Percentiles rank a stretch among this genome's conserved stretches.
phyloP scores from a whole-genome alignment of 768 basidiomycete species.

The Trichaptum fuscoviolaceum region DNA sequence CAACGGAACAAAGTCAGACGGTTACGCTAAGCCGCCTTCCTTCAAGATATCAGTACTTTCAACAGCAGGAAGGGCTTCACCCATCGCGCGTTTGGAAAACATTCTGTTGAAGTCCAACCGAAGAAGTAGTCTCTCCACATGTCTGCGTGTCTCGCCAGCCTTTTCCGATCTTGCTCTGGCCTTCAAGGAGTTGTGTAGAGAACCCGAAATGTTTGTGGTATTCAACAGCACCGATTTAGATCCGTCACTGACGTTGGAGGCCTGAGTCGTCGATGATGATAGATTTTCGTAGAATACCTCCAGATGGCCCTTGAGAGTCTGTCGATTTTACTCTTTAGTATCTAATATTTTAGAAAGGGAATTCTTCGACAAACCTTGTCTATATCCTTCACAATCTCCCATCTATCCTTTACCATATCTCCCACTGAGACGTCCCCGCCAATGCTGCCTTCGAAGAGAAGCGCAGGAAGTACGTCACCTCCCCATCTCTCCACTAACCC shows the following conservation, averaged over 20 bases:
- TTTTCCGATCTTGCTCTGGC: constrained; percentile 51
- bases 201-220: constrained; percentile 38
- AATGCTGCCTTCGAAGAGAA: constrained; percentile 77
- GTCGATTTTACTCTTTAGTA: constrained; percentile 9
- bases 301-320: constrained; percentile 66
- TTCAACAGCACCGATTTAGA: constrained; percentile 69
- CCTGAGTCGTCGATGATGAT: constrained; percentile 69
- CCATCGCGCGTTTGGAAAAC: constrained; percentile 45
- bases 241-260: constrained; percentile 54
- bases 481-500: constrained; percentile 90
- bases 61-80: constrained; percentile 14
- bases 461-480: constrained; percentile 80
- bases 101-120: constrained; percentile 82
- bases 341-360: background rate
- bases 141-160: constrained; percentile 66
- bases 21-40: constrained; percentile 33
- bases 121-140: constrained; percentile 76
- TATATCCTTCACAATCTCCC: constrained; percentile 64
- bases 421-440: constrained; percentile 59
- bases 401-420: constrained; percentile 65
- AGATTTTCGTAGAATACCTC: constrained; percentile 79
- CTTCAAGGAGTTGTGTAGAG: constrained; percentile 46
- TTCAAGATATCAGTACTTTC: constrained; percentile 36
- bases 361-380: constrained; percentile 51
- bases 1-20: background rate